Base-by-base conservation (phyloP, 805 yeast species). In the Pichia sporocuriosa region DNA sequence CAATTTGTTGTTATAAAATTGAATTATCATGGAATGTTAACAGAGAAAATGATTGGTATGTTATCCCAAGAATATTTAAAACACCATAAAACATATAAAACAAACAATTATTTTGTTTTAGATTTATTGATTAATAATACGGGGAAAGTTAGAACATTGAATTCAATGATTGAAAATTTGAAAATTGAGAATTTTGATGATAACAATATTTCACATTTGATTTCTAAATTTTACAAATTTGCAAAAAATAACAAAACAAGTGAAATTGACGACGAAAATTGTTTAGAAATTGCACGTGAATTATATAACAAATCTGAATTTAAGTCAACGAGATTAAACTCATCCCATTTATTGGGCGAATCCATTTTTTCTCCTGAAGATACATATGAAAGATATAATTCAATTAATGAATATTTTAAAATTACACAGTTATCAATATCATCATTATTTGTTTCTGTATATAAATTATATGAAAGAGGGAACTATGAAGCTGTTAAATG, bases 401-500 rank as follows among this genome's bases (percentile, higher is more conserved):
- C 43, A 3, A 42, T 53, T 25, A 41, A 56, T 3, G 28, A 40
- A 4, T 35, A 30, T 43, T 53, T 41, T 10, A 50, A 43, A 37
- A 38, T 35, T 42, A 58, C 48, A 25, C 54, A 47, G 45, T 49
- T 39, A n/a, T 59, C 66, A 1, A 45, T 74, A 2, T 44, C 62
- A 3, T 72, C 79, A 0, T 59, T 82, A 21, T 65, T 82, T 24
- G 55, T 65, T 1, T 78, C 82, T 0, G 68, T 81, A 6, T 54
- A 62, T 48, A 52, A 56, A 28, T 42, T 57, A 29, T 42, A 47
- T 29, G 58, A 53, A 39, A 38, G 33, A 19, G 51, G 40, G 1
- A 25, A 11, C 2, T 43, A 49, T 33, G 40, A 47, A 7, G 15
- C 35, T 1, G 32, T 47, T 5, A 41, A 44, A 15, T 80, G 85